Evolutionary conservation across 1,284 basidiomycete genomes (phyloP), one percentile per base, ranked within the genome.

Genomic region (Pulchroboletus neoregius): DNA sequence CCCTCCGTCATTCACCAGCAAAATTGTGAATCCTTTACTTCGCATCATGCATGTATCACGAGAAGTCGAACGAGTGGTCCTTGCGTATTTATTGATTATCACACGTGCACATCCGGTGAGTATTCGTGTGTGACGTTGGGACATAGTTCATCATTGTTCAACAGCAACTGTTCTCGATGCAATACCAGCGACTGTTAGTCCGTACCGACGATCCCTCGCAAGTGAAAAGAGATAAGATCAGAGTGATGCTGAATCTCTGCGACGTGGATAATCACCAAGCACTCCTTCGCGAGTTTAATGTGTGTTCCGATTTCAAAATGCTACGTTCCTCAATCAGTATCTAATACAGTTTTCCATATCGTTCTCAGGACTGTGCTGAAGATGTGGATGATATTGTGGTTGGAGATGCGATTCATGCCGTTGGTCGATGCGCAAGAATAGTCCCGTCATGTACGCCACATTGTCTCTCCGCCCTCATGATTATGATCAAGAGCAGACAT

Each of bases 251-350:
- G 7, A 73, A 74, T 4, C 64, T 95, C 5, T 71, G 87, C 39
- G 77, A 74, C 16, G 55, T 69, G 16, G 83, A 87, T 27, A 94
- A 87, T 54, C 80, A 87, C 42, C 73, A 80, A 35, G 69, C 75
- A 0, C 74, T 92, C 8, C 69, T 95, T 49, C 73, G 82, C 24
- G 94, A 97, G 63, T 84, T 94, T 55, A 82, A 87, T 57, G 91
- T 93, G 43, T 49, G 84, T 68, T 22, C 16, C 30, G 37, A 15
- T 39, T 39, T n/a, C 46, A 16, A 24, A 27, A 16, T 20, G 9
- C 22, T 8, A 12, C 12, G 22, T 24, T 43, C 18, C 15, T 35
- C 10, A 6, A 20, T 18, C 22, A 15, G 24, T 11, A 13, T 41
- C 37, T 51, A 40, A 49, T 39, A 9, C 20, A 23, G 11, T 22